Evolutionary conservation across 257 asterid genomes (phyloP).

Genomic region (Nicotiana otophora): DNA sequence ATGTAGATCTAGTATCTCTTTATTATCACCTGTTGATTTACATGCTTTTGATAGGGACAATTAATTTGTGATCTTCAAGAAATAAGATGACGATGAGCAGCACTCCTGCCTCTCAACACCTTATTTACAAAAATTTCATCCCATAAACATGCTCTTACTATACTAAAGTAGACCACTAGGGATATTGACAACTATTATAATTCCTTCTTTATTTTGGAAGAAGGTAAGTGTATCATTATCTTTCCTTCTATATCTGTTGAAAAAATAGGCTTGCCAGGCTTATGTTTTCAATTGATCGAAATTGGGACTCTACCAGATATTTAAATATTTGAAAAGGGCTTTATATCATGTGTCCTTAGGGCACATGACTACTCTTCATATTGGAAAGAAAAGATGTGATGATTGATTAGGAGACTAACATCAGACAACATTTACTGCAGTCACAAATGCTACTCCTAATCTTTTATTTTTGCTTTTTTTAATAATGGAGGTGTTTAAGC

Average conservation of each 20-base stretch:
- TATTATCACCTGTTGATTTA: background rate
- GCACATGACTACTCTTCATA: background rate
- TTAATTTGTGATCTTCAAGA: background rate
- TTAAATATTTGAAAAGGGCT: background rate
- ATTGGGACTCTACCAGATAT: background rate
- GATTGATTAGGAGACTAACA: background rate
- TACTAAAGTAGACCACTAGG: background rate
- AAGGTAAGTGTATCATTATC: background rate
- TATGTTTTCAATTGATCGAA: background rate
- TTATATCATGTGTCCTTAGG: background rate
- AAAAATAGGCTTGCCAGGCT: background rate
- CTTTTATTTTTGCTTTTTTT: background rate
- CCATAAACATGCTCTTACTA: background rate
- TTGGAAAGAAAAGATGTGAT: background rate
- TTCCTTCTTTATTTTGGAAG: background rate
- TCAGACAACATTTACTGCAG: background rate
- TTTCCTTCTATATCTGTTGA: background rate
- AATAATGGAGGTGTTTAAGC: background rate
- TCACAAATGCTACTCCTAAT: background rate
- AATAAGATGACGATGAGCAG: background rate
- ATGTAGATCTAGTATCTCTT: background rate
- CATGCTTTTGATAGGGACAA: background rate
- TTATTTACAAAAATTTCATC: background rate
- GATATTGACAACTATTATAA: background rate
- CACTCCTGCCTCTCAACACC: background rate